Base-by-base conservation (phyloP, 768 basidiomycete species). In the Crepidotus variabilis region DNA sequence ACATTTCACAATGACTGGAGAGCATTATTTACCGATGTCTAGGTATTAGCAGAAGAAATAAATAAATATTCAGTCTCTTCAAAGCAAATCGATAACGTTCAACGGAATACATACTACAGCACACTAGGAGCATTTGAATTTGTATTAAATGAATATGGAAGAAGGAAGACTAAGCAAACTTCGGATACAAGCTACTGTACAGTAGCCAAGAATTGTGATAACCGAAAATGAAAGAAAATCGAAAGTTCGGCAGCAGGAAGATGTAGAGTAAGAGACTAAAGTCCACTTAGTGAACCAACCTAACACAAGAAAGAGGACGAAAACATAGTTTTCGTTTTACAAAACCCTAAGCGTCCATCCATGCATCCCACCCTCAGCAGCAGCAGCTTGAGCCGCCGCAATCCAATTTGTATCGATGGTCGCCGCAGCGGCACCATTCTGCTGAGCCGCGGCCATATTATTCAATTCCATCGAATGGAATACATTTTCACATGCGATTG, bases 291-390 rank as follows among this genome's bases (percentile, higher is more conserved):
- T 36, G 53, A 36, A 58, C 52, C 65, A 57, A 65, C 58, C 55
- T 65, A 59, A 59, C 49, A 57, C 59, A 53, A 57, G 71, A 64
- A 65, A 62, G 59, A 60, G 62, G 58, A 48, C 61, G 54, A 63
- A 61, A 59, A 50, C 55, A 65, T 45, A 50, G 47, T 56, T 39
- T 59, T 57, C 59, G 28, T 34, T 43, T 75, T 80, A 92, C 79
- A 92, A 82, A 56, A 92, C 87, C 69, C 88, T 80, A 60, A 91
- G 71, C 66, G 87, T 87, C 90, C 90, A 92, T 50, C 85, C 86
- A 62, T 86, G 83, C 57, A 86, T 65, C n/a, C 81, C 81, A 45
- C 84, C 83, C 28, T 88, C 87, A 34, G 80, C 81, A 28, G 83
- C 85, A 10, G 85, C 86, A 23, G 80, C 84, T 63, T 87, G 86